phyloP scores from a whole-genome alignment of 1,284 basidiomycete species.

The Somion occarium region DNA sequence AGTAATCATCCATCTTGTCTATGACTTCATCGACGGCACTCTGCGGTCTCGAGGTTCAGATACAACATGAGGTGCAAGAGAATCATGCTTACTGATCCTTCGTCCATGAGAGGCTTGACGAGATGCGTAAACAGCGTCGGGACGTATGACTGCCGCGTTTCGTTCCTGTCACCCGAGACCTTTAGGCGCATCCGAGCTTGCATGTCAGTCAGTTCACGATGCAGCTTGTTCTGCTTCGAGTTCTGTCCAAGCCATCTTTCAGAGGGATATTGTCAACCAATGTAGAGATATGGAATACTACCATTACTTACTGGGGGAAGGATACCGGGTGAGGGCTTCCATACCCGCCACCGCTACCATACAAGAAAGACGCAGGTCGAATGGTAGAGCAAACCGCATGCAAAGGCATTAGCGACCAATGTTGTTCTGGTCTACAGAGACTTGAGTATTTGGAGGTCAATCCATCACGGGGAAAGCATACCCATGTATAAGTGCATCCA shows the following conservation, averaged over 20 bases:
- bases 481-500: slow-evolving; percentile 94
- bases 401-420: slow-evolving; percentile 93
- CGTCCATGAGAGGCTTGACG: slow-evolving; percentile 73
- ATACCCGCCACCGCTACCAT: slow-evolving; percentile 67
- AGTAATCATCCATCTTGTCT: slow-evolving; percentile 91
- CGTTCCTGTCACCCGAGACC: slow-evolving; percentile 84
- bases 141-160: slow-evolving; percentile 90
- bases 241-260: slow-evolving; percentile 94
- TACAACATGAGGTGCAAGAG: neutral
- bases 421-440: slow-evolving; percentile 75
- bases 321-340: slow-evolving; percentile 63
- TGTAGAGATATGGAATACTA: neutral
- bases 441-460: neutral
- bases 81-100: slow-evolving; percentile 51
- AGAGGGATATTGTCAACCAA: neutral
- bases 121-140: slow-evolving; percentile 80
- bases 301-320: slow-evolving; percentile 73
- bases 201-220: slow-evolving; percentile 81
- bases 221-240: slow-evolving; percentile 85
- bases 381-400: slow-evolving; percentile 92
- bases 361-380: slow-evolving; percentile 77
- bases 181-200: slow-evolving; percentile 94
- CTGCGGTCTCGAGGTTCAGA: slow-evolving; percentile 33
- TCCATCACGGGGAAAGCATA: slow-evolving; percentile 28
- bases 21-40: slow-evolving; percentile 82